Base-by-base conservation (phyloP, 306 rosid genomes). In the Lagenaria siceraria region DNA sequence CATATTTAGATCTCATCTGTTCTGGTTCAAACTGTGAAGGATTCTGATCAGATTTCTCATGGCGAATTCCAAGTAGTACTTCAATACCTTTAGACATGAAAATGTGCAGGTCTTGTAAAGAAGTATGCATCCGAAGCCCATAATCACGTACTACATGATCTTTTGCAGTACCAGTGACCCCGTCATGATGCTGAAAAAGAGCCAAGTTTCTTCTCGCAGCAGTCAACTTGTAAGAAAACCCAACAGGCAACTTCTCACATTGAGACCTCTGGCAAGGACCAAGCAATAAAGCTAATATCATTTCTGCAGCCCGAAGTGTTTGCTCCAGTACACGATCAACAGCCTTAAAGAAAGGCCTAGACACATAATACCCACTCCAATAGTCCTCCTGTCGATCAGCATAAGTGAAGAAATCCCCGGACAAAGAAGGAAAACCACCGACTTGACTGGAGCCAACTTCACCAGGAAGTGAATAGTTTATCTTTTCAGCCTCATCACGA, bases 331-430 rank as follows among this genome's bases (percentile, higher is more conserved):
- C 93, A 85, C 99, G 88, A 83, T 95, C 99, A 82, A 95, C 97
- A 81, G 96, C 99, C 89, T 95, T 95, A 80, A 92, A 95, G 85
- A 95, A 95, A 38, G 99, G 99, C 80, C 97, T 87, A 42, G 99
- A 92, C 77, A 95, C 97, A 81, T 95, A 95, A 92, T 95, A 95
- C 53, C 99, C 99, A 81, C 99, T 95, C 99, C 99, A 95, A 83
- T 95, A 95, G 87, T 95, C 99, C 74, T 88, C 89, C 77, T 95
- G 91, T 85, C 97, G 87, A 83, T 95, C 99, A 77, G 99, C 84
- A 77, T 95, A 95, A 65, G 99, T 95, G 76, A 95, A 95, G 87
- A 95, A 95, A 78, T 95, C 99, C 24, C 99, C 99, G 6, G 98
- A 89, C 25, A 95, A 78, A 82, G 99, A 90, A 85, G 99, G 99